phyloP scores from a whole-genome alignment of 305 asterid species.

The Solanum chacoense region DNA sequence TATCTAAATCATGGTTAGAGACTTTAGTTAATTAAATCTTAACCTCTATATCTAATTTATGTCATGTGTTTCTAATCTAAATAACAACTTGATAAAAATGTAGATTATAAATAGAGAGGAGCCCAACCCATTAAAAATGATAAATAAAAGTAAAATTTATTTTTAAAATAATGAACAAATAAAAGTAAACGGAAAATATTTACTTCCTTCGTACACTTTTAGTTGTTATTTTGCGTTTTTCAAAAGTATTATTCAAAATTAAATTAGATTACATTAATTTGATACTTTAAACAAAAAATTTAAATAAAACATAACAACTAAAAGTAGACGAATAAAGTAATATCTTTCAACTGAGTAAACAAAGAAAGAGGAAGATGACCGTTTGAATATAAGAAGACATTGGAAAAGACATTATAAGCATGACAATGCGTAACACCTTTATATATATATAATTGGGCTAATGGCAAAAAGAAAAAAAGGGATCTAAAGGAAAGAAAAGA shows the following conservation, averaged over 20 bases:
- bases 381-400: background rate
- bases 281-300: no score
- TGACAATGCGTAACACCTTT: background rate
- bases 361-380: background rate
- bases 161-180: background rate
- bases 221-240: no score
- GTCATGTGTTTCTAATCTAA: background rate
- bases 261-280: no score
- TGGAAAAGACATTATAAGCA: slow-evolving; percentile 4
- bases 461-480: background rate
- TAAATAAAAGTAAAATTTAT: background rate
- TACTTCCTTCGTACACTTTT: background rate
- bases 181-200: no score
- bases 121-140: background rate
- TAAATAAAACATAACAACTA: no score
- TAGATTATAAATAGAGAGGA: background rate
- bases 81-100: background rate
- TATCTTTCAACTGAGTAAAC: background rate
- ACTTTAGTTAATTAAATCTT: background rate
- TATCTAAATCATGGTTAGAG: background rate
- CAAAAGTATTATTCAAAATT: no score
- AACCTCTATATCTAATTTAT: background rate
- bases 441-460: background rate
- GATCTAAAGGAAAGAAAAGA: background rate
- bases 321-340: rapidly evolving